A percentile compares a stretch with the other conserved stretches of the same genome.
phyloP scores from a whole-genome alignment of 1,284 basidiomycete genomes.

The Retiboletus flavoniger region DNA sequence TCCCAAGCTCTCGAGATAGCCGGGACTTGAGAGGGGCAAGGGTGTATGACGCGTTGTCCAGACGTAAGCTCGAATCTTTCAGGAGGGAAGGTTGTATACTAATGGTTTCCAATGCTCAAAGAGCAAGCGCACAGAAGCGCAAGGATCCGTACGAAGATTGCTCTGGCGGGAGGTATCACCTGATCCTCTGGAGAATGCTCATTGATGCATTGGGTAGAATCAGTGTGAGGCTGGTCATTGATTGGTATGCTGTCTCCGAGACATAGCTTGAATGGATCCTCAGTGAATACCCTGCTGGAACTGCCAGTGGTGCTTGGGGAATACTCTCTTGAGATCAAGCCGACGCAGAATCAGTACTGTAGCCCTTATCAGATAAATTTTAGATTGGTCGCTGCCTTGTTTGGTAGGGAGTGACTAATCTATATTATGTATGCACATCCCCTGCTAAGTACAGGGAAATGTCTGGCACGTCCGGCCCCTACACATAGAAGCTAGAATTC shows the following conservation, averaged over 20 bases:
- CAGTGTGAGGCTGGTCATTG: neutral
- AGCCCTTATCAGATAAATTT: constrained; percentile 30
- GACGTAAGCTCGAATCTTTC: constrained; percentile 1
- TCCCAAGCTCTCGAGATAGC: constrained; percentile 68
- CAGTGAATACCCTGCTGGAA: neutral
- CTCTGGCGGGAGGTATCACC: constrained; percentile 31
- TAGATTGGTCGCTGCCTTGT: neutral
- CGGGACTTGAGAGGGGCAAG: constrained; percentile 75
- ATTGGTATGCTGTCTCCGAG: neutral
- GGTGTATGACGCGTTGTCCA: constrained; percentile 61
- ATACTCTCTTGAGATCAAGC: constrained; percentile 1
- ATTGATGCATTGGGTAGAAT: neutral
- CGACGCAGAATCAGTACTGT: neutral
- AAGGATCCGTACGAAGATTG: constrained; percentile 52
- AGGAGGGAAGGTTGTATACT: constrained; percentile 44
- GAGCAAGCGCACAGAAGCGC: constrained; percentile 75
- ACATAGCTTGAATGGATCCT: neutral
- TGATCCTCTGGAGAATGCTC: constrained; percentile 2
- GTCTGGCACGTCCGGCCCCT: neutral
- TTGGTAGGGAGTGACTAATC: constrained; percentile 18
- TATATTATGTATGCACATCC: constrained; percentile 8
- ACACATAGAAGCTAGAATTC: constrained; percentile 38
- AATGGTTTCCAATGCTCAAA: constrained; percentile 73
- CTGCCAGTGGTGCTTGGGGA: neutral
- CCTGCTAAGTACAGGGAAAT: neutral